A percentile compares a stretch with the other conserved stretches of the same genome.
These are phyloP conservation scores for Boletus pseudopeckii DNA, from an alignment of 768 basidiomycete species.

Conservation along the genomic window DNA sequence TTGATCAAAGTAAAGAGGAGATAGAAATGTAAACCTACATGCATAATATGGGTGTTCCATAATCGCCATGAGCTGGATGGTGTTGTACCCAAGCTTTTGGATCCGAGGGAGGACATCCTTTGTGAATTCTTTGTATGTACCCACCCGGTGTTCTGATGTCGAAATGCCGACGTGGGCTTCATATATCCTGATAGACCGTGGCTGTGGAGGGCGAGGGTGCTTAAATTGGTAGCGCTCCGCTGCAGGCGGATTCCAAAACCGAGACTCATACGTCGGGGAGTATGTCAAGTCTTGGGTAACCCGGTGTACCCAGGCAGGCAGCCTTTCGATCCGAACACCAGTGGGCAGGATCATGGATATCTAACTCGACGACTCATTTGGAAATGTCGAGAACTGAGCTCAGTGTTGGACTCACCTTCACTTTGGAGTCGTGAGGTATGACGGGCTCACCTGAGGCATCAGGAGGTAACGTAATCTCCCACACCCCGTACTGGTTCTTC, in stretches of 20 bases:
- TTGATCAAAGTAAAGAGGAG: neutral
- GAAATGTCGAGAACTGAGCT: neutral
- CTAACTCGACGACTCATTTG: slow-evolving; percentile 37
- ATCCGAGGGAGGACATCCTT: slow-evolving; percentile 81
- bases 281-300: slow-evolving; percentile 91
- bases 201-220: slow-evolving; percentile 64
- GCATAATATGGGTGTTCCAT: slow-evolving; percentile 99
- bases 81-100: slow-evolving; percentile 89
- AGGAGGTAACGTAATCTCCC: slow-evolving; percentile 79
- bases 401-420: slow-evolving; percentile 62
- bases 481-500: slow-evolving; percentile 82
- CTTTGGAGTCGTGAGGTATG: slow-evolving; percentile 91
- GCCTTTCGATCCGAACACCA: slow-evolving; percentile 81
- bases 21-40: slow-evolving; percentile 49
- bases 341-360: slow-evolving; percentile 86
- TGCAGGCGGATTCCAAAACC: slow-evolving; percentile 96
- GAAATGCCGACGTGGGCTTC: slow-evolving; percentile 99
- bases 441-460: slow-evolving; percentile 64
- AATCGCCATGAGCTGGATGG: slow-evolving; percentile 96
- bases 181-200: slow-evolving; percentile 75
- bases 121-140: slow-evolving; percentile 96
- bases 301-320: slow-evolving; percentile 92
- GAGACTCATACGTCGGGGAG: slow-evolving; percentile 91
- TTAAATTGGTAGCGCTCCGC: slow-evolving; percentile 78
- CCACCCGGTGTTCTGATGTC: slow-evolving; percentile 80